These are phyloP conservation scores for Thermoascus crustaceus DNA, from an alignment of 2,329 filamentous ascomycete species.

Conservation along the genomic window DNA sequence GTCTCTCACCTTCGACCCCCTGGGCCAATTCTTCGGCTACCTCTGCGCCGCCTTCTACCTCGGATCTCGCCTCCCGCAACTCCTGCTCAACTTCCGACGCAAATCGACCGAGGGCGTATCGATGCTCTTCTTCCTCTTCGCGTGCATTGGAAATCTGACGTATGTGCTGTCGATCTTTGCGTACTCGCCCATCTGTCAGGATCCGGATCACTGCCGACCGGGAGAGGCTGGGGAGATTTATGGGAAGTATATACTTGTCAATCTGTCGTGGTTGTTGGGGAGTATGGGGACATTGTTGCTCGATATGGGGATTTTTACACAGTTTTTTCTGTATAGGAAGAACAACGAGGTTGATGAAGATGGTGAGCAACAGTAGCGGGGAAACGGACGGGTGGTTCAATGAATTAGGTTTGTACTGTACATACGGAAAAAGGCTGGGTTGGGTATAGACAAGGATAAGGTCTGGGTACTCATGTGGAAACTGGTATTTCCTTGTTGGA, in stretches of 20 bases:
- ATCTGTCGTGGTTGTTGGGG: conserved; percentile 81
- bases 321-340: conserved; percentile 77
- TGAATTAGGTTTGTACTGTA: no score
- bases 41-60: conserved; percentile 85
- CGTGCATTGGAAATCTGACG: conserved; percentile 88
- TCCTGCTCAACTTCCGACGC: conserved; percentile 83
- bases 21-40: conserved; percentile 89
- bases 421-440: no score
- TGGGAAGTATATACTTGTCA: conserved; percentile 75
- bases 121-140: conserved; percentile 92
- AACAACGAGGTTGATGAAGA: conserved; percentile 17
- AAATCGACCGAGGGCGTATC: conserved; percentile 91
- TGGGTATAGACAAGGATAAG: no score
- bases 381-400: no score
- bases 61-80: conserved; percentile 78
- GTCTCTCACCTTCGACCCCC: conserved; percentile 58
- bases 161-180: conserved; percentile 89
- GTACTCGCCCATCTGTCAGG: conserved; percentile 65
- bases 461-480: no score
- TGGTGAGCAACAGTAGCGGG: no score
- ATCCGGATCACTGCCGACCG: conserved; percentile 44
- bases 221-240: conserved; percentile 64
- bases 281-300: conserved; percentile 80
- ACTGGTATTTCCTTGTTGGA: no score
- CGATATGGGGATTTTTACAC: conserved; percentile 78